These are phyloP conservation scores for Agrocybe praecox DNA, from an alignment of 768 basidiomycete species.

Conservation along the genomic window DNA sequence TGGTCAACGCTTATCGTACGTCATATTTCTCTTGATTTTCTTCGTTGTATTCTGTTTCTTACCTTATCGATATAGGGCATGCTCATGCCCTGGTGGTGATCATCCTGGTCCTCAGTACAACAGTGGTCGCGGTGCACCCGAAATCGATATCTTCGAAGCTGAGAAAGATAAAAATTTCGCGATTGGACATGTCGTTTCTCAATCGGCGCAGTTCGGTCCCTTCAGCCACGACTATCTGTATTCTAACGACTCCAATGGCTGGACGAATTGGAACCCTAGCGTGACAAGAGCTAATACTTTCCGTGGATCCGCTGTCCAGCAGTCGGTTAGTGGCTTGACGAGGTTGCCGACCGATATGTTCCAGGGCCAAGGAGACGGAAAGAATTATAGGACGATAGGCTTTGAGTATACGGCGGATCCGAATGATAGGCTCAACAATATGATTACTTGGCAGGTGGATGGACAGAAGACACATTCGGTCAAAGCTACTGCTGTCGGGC, in stretches of 20 bases:
- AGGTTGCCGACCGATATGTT: slow-evolving; percentile 54
- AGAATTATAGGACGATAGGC: slow-evolving; percentile 53
- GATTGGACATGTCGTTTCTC: slow-evolving; percentile 64
- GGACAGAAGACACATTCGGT: slow-evolving; percentile 52
- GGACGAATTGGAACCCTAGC: slow-evolving; percentile 31
- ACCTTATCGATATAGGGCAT: slow-evolving; percentile 45
- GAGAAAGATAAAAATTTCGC: slow-evolving; percentile 56
- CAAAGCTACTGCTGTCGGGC: slow-evolving; percentile 51
- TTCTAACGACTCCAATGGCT: slow-evolving; percentile 33
- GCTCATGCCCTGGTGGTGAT: slow-evolving; percentile 74
- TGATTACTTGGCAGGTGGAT: slow-evolving; percentile 76
- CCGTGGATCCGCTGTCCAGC: slow-evolving; percentile 60
- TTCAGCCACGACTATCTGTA: slow-evolving; percentile 47
- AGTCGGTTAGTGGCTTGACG: slow-evolving; percentile 53
- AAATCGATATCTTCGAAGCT: slow-evolving; percentile 84
- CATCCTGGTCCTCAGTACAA: slow-evolving; percentile 69
- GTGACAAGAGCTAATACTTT: slow-evolving; percentile 41
- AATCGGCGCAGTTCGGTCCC: slow-evolving; percentile 72
- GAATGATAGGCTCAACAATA: slow-evolving; percentile 52
- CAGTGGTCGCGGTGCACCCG: slow-evolving; percentile 73
- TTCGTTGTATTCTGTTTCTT: too few relatives aligned
- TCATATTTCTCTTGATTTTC: slow-evolving; percentile 6
- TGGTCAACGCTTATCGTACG: slow-evolving; percentile 77
- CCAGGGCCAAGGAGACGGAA: slow-evolving; percentile 49
- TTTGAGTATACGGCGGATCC: slow-evolving; percentile 80